phyloP scores from a whole-genome alignment of 768 basidiomycete species.

The Boletus reticuloceps region DNA sequence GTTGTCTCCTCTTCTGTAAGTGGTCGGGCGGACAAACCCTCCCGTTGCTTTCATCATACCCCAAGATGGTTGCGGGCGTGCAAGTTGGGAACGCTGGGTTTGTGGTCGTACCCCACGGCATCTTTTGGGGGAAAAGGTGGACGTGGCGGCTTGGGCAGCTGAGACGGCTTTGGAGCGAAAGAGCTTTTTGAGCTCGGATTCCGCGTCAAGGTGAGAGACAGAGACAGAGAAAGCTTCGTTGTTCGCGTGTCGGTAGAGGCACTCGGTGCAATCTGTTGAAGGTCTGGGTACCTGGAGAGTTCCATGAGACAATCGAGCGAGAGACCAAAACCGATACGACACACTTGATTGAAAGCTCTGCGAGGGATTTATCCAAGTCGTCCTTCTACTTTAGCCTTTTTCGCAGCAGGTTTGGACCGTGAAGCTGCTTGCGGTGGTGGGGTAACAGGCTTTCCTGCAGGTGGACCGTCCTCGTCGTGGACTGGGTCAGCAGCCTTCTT shows the following conservation, averaged over 20 bases:
- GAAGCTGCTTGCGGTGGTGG: constrained; percentile 4
- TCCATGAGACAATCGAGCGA: neutral
- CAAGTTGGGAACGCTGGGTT: constrained; percentile 64
- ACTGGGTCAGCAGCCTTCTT: constrained; percentile 22
- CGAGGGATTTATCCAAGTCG: constrained; percentile 81
- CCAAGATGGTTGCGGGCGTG: constrained; percentile 75
- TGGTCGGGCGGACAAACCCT: constrained; percentile 67
- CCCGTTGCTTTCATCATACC: constrained; percentile 63
- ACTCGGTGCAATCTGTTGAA: constrained; percentile 35
- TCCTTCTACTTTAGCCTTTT: constrained; percentile 65
- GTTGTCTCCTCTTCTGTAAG: constrained; percentile 54
- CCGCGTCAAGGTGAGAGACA: constrained; percentile 74
- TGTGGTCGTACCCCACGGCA: constrained; percentile 38
- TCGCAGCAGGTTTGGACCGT: constrained; percentile 45
- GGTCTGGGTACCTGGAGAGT: constrained; percentile 49
- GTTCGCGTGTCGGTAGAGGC: constrained; percentile 27
- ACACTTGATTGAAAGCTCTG: constrained; percentile 79
- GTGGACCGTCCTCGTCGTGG: neutral
- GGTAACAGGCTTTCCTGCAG: constrained; percentile 5
- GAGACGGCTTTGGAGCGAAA: constrained; percentile 88
- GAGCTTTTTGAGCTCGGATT: constrained; percentile 89
- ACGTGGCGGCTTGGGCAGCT: constrained; percentile 45
- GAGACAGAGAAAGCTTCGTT: constrained; percentile 67
- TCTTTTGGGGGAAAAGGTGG: constrained; percentile 36
- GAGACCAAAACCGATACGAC: constrained; percentile 9